phyloP scores from a whole-genome alignment of 176 grass and related monocot species.

The Carex pumila region DNA sequence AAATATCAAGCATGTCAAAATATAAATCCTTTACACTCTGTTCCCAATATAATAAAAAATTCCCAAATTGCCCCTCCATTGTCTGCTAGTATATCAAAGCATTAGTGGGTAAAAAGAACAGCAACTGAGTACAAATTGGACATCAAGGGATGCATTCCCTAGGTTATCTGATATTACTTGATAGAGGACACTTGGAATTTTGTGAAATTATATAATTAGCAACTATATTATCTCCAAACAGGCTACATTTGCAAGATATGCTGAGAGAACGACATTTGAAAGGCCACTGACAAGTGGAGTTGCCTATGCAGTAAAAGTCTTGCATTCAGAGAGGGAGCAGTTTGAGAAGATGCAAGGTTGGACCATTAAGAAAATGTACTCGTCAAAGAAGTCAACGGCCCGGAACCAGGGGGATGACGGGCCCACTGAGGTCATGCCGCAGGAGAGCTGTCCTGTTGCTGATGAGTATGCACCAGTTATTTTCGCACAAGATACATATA shows the following conservation, averaged over 20 bases:
- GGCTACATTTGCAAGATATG: conserved; percentile 84
- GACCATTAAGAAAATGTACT: conserved; percentile 95
- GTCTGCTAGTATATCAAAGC: not conserved
- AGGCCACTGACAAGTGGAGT: conserved; percentile 94
- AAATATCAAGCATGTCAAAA: not conserved
- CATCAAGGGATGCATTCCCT: too few relatives aligned
- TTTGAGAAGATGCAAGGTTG: conserved; percentile 90
- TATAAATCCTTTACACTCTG: not conserved
- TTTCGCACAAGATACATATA: conserved; percentile 94
- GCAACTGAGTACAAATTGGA: not conserved
- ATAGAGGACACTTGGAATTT: not conserved
- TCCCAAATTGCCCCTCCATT: not conserved
- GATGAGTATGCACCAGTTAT: conserved; percentile 94
- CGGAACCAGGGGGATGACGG: conserved; percentile 39
- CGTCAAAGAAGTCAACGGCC: conserved; percentile 44
- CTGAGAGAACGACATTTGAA: conserved; percentile 97
- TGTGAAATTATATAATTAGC: not conserved
- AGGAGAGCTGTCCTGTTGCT: conserved; percentile 42
- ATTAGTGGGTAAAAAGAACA: not conserved
- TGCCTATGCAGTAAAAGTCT: conserved; percentile 80
- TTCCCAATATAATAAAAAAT: not conserved
- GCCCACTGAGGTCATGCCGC: not conserved
- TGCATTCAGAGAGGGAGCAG: conserved; percentile 67
- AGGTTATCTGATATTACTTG: not conserved
- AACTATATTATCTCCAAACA: conserved; percentile 24